phyloP scores from a whole-genome alignment of 805 yeast genomes.

The Metschnikowia cubensis region DNA sequence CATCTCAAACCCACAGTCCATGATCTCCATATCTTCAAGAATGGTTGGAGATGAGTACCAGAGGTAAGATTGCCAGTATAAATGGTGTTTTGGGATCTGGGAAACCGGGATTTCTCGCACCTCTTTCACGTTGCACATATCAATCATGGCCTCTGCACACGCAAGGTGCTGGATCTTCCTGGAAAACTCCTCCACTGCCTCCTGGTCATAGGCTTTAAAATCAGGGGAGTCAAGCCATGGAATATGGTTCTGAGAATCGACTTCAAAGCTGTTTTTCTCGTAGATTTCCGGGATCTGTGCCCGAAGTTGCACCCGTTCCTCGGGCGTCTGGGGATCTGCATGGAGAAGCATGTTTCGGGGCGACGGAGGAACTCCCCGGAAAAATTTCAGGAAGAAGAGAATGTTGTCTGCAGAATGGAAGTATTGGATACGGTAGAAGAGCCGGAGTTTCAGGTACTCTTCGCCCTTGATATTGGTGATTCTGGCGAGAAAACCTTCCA shows the following conservation, averaged over 20 bases:
- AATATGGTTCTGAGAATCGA: conserved; percentile 50
- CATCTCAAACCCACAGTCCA: conserved; percentile 53
- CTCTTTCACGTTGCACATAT: conserved; percentile 47
- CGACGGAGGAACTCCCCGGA: conserved; percentile 59
- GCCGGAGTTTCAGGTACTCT: conserved; percentile 31
- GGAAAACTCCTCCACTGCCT: conserved; percentile 62
- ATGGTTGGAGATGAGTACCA: conserved; percentile 28
- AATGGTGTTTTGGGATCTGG: conserved; percentile 22
- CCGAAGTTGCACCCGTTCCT: conserved; percentile 16
- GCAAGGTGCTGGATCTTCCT: conserved; percentile 54
- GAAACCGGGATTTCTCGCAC: conserved; percentile 32
- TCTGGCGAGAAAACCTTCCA: conserved; percentile 77
- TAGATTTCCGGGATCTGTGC: conserved; percentile 34
- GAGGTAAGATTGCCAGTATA: conserved; percentile 22
- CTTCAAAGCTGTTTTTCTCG: conserved; percentile 51
- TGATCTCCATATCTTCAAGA: conserved; percentile 25
- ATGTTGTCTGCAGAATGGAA: conserved; percentile 59
- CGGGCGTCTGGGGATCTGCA: conserved; percentile 4
- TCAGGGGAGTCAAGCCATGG: conserved; percentile 54
- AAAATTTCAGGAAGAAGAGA: conserved; percentile 53
- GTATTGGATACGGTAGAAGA: conserved; percentile 55
- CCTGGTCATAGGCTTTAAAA: conserved; percentile 47
- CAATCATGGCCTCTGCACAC: conserved; percentile 58
- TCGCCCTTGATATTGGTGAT: conserved; percentile 50
- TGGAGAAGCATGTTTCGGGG: conserved; percentile 28